Percentiles rank a stretch among this genome's conserved stretches.
These are phyloP conservation scores for Mycena kentingensis DNA, from an alignment of 768 basidiomycete species.

Conservation along the genomic window DNA sequence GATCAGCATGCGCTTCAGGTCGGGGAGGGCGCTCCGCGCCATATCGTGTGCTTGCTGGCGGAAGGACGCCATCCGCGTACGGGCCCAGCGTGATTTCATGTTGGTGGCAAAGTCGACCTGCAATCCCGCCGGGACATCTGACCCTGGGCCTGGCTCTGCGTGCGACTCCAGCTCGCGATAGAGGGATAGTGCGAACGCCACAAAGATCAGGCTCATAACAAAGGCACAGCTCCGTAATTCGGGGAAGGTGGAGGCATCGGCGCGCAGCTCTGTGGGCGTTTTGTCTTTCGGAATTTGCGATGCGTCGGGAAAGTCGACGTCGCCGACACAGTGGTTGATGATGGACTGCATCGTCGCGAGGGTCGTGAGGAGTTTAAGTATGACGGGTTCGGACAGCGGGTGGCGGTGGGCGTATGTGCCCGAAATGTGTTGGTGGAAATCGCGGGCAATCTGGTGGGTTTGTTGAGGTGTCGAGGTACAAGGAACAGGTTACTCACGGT, in stretches of 20 bases:
- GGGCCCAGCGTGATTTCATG: background rate
- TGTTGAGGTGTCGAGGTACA: background rate
- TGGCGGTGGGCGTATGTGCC: conserved; percentile 11
- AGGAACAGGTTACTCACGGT: conserved; percentile 5
- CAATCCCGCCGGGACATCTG: background rate
- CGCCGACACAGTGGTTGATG: background rate
- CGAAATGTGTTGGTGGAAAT: conserved; percentile 7
- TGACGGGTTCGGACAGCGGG: conserved; percentile 2
- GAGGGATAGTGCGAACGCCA: conserved; percentile 1
- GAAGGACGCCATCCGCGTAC: conserved; percentile 1
- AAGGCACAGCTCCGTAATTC: conserved; percentile 3
- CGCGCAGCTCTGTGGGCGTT: background rate
- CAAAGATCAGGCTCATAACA: conserved; percentile 2
- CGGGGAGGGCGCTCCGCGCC: background rate
- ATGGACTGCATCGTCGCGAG: conserved; percentile 14
- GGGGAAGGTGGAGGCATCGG: background rate
- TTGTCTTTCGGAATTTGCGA: background rate
- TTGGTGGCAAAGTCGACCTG: background rate
- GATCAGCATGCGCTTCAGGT: conserved; percentile 1
- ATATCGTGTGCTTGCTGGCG: conserved; percentile 10
- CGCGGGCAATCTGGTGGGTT: too few species aligned
- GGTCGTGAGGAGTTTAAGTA: conserved; percentile 7
- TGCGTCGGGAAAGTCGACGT: background rate
- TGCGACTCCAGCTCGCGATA: conserved; percentile 14
- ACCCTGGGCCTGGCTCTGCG: background rate